Evolutionary conservation across 768 basidiomycete species (phyloP), one percentile per base, ranked within the genome.

Genomic region (Mycena vulgaris): DNA sequence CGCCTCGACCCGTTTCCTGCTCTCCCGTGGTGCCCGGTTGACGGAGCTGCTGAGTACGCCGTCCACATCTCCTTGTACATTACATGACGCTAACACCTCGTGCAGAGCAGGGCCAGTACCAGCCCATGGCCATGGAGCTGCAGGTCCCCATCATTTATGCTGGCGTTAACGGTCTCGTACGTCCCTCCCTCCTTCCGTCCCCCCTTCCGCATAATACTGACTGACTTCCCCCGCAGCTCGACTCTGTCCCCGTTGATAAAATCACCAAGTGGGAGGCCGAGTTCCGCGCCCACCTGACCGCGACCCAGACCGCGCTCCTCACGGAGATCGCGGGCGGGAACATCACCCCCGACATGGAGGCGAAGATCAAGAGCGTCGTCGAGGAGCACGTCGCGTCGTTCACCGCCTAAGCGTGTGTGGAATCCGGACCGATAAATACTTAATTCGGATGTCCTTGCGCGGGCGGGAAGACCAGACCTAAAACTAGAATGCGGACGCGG

Each of bases 131-230:
- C 47, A 97, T 94, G 83, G 97, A 99, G 86, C 85, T 98, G 73
- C 97, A 98, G 89, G 97, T 98, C 72, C 97, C 97, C 75, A 95
- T 98, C 82, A 96, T 99, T 87, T 98, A 97, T 82, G 98, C 97
- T 75, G 97, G 97, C 91, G 98, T 99, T 77, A 97, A 99, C 85
- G 98, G 98, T 95, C 91, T 98, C 73, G 92, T 93, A 80, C 75
- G 93, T 88, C 21, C 17, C 6, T 16, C 57, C 23, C 42, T 35
- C 19, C 2, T 45, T 14, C 66, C 31, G 17, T 1, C 16, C n/a
- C 1, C n/a, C 25, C 23, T 47, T n/a, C 31, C 30, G 10, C 39
- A 42, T 21, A 21, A 9, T 16, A 19, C 27, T 28, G 47, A 19
- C 27, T 52, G 1, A 70, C 68, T 10, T 68, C 31, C 77, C 33